Evolutionary conservation across 352 stramenopile species (phyloP), one percentile per base, ranked within the genome.

Genomic region (Phytophthora idaei): DNA sequence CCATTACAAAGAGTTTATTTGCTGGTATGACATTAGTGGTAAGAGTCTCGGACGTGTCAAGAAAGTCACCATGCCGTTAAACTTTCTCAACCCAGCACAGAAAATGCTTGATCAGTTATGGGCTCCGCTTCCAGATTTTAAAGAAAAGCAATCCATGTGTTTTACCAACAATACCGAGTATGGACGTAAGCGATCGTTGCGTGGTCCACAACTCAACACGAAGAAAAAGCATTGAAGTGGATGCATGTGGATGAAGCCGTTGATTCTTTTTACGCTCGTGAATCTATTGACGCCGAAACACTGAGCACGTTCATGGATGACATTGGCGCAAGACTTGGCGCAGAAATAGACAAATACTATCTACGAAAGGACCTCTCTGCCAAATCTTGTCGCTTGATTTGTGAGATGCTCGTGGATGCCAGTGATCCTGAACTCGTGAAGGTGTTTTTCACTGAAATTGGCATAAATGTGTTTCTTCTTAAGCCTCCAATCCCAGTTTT

Each of bases 1-100:
- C 17, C 17, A 21, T 21, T 21, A 47, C 41, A 28, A 5, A 5
- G 41, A 74, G 39, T 42, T 15, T 4, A 61, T 71, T 15, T 6
- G 25, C 44, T 69, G 55, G 63, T 66, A 62, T 15, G 41, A 56
- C 12, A 17, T 8, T 0, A 52, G 9, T 45, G 62, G 64, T 10
- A 31, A 54, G 36, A 21, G 44, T 36, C 11, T 59, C 11, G 67
- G 67, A 7, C 12, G 27, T n/a, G 29, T 60, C 2, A 5, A 34
- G 14, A 54, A 54, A 5, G n/a, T 17, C 9, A 39, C 8, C 10
- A 21, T 25, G 34, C 8, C 50, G 15, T 25, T 75, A 7, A 71
- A 64, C 12, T 71, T 75, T 14, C 47, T 78, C 12, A 78, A 75
- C 52, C 71, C 67, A 15, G 45, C 49, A 6, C 28, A 50, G 9